Percentiles rank a stretch among this genome's conserved stretches.
Evolutionary conservation across 345 rosid genomes (phyloP).

Genomic region (Sisymbrium irio): DNA sequence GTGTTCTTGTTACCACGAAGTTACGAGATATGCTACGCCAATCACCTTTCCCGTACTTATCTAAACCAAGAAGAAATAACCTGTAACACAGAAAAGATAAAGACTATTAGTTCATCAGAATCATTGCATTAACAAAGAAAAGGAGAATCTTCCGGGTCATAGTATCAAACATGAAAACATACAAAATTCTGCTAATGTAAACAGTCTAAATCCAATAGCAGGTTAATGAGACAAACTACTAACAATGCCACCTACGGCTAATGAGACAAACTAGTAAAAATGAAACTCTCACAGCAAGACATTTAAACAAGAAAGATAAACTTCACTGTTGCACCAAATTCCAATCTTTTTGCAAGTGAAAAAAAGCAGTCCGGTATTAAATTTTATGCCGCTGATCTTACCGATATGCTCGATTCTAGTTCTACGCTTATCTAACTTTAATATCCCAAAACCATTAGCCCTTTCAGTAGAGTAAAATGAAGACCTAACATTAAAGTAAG

Average conservation of each 20-base stretch:
- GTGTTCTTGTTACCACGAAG: slow-evolving; percentile 94
- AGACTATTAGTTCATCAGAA: slow-evolving; percentile 18
- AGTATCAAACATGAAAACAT: neutral
- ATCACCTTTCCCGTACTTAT: slow-evolving; percentile 94
- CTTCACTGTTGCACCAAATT: slow-evolving; percentile 1
- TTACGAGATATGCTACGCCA: slow-evolving; percentile 98
- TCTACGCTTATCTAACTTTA: slow-evolving; percentile 4
- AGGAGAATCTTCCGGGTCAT: neutral
- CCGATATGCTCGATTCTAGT: neutral
- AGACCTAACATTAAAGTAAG: slow-evolving; percentile 1
- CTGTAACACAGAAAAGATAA: slow-evolving; percentile 38
- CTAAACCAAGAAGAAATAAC: slow-evolving; percentile 96
- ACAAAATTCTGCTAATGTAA: neutral
- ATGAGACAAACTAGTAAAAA: neutral
- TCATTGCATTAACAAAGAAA: neutral
- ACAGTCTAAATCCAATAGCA: neutral
- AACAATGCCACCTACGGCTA: neutral
- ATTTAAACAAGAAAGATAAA: slow-evolving; percentile 11
- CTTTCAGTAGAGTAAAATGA: neutral
- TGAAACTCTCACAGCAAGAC: neutral
- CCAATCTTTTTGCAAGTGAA: neutral
- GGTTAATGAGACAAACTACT: neutral
- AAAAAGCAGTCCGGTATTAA: neutral
- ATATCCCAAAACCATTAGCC: slow-evolving; percentile 13
- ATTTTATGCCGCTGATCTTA: neutral